Evolutionary conservation across 1,284 basidiomycete genomes (phyloP).

Genomic region (Chalciporus piperatoides): DNA sequence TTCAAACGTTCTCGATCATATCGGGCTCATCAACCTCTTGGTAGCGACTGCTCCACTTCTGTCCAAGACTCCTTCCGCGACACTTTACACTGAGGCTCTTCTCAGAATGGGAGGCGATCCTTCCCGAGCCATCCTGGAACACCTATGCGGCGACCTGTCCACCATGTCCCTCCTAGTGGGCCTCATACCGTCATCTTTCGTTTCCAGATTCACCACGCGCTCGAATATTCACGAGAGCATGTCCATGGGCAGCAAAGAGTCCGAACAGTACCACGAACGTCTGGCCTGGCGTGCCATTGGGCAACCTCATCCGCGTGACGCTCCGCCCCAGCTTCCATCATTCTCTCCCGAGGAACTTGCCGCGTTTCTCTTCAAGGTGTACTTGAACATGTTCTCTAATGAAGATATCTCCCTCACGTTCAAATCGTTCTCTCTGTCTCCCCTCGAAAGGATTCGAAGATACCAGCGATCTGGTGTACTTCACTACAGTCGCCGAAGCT

Average conservation of each 20-base stretch:
- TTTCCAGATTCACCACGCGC: conserved; percentile 39
- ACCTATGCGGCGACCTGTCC: conserved; percentile 37
- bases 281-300: conserved; percentile 40
- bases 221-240: conserved; percentile 43
- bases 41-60: conserved; percentile 39
- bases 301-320: not conserved
- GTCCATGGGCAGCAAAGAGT: not conserved
- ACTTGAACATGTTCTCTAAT: conserved; percentile 42
- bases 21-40: conserved; percentile 48
- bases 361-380: conserved; percentile 42
- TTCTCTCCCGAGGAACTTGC: conserved; percentile 34
- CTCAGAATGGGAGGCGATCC: conserved; percentile 28
- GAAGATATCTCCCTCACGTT: conserved; percentile 11
- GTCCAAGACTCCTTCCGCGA: conserved; percentile 23
- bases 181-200: conserved; percentile 38
- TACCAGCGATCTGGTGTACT: not conserved
- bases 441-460: not conserved
- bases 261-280: conserved; percentile 40
- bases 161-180: conserved; percentile 41
- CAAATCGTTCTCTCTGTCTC: not conserved
- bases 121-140: conserved; percentile 33
- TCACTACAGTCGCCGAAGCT: conserved; percentile 45
- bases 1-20: conserved; percentile 47
- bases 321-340: conserved; percentile 20
- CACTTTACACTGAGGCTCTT: conserved; percentile 44